Conservation (phyloP, 1,284 basidiomycete genomes). For the Cryptococcus jaspeensis region DNA sequence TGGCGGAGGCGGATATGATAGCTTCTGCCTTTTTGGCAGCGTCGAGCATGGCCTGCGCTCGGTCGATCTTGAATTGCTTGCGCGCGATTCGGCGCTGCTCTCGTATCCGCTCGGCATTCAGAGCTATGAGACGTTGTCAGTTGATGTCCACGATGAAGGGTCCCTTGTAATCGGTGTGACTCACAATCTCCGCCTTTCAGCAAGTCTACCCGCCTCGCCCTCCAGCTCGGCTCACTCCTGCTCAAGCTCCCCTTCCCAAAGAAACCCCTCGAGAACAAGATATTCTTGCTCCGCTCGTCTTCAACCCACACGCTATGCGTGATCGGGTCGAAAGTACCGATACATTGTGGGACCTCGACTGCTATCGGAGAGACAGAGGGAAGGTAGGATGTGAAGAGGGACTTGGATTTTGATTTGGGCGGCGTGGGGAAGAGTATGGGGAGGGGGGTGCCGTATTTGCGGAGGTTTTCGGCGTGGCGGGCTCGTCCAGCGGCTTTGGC, state of each 20-base stretch:
- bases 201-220: conserved; percentile 69
- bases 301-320: conserved; percentile 80
- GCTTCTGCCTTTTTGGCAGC: conserved; percentile 51
- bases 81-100: conserved; percentile 79
- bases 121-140: conserved; percentile 19
- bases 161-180: conserved; percentile 22
- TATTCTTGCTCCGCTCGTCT: conserved; percentile 60
- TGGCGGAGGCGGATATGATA: conserved; percentile 30
- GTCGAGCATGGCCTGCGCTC: conserved; percentile 54
- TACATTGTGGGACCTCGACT: conserved; percentile 30
- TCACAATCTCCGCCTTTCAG: conserved; percentile 50
- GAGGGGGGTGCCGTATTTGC: conserved; percentile 46
- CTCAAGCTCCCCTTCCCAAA: conserved; percentile 96
- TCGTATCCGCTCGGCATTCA: conserved; percentile 70
- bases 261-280: conserved; percentile 88
- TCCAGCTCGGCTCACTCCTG: conserved; percentile 92
- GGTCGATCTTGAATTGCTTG: conserved; percentile 85
- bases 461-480: conserved; percentile 27
- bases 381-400: conserved; percentile 18
- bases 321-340: conserved; percentile 66
- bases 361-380: conserved; percentile 9
- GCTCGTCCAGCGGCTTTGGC: conserved; percentile 7
- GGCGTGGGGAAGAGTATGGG: conserved; percentile 40
- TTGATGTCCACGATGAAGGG: not conserved
- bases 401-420: not conserved